Conservation (phyloP, 116 monocot species). For the Trichopus zeylanicus region DNA sequence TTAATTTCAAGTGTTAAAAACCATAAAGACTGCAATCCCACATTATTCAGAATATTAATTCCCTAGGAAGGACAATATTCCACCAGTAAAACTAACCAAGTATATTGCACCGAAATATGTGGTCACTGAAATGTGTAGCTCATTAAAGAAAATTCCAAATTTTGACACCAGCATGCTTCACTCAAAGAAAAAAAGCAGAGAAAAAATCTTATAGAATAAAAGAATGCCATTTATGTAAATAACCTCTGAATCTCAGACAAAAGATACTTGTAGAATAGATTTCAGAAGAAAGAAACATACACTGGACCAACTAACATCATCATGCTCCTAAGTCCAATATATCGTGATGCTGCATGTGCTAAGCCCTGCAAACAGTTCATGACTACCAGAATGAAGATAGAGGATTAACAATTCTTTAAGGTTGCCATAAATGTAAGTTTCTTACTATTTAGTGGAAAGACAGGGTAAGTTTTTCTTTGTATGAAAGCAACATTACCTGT, state of each 20-base stretch:
- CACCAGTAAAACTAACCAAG: no score
- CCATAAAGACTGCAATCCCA: no score
- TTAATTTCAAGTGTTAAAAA: no score
- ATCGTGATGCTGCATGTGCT: constrained; percentile 69
- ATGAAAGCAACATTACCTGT: constrained; percentile 42
- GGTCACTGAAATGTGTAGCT: no score
- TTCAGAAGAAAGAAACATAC: constrained; percentile 32
- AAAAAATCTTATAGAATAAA: background rate
- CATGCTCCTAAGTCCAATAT: constrained; percentile 77
- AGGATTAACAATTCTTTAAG: background rate
- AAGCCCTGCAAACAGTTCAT: constrained; percentile 41
- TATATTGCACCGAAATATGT: no score
- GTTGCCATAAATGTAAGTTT: background rate
- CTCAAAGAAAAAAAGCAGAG: no score
- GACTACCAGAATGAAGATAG: background rate
- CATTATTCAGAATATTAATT: no score
- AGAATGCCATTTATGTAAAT: background rate
- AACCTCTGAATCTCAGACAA: background rate
- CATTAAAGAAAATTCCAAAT: no score
- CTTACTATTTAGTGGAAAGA: background rate
- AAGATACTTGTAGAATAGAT: background rate
- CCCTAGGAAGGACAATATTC: no score
- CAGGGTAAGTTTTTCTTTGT: background rate
- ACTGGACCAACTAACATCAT: constrained; percentile 78
- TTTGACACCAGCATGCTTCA: background rate